Evolutionary conservation across 2,329 filamentous ascomycete genomes (phyloP).

Genomic region (Venturia oleaginea): DNA sequence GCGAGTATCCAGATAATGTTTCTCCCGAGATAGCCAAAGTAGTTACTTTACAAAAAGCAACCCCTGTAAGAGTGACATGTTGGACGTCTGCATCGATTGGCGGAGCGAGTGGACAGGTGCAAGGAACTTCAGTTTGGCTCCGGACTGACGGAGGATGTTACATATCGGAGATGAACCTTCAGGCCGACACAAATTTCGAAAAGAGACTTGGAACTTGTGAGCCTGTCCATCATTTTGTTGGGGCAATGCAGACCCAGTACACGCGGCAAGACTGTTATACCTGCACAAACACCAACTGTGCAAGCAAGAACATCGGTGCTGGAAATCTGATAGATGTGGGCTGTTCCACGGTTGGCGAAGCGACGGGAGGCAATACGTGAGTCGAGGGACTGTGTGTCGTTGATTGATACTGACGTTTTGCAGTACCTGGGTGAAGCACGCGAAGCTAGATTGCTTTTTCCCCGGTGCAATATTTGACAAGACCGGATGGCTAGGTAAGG

Average conservation of each 20-base stretch:
- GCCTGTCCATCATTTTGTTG: not conserved
- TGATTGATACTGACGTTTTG: not conserved
- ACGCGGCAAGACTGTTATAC: not conserved
- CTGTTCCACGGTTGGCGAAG: slow-evolving; percentile 1
- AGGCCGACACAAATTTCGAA: not conserved
- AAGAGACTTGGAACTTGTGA: not conserved
- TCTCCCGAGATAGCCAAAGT: not conserved
- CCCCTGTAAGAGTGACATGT: not conserved
- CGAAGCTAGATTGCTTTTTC: not conserved
- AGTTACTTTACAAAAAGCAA: not conserved
- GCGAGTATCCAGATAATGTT: not conserved
- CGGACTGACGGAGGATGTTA: slow-evolving; percentile 3
- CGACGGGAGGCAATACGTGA: slow-evolving; percentile 11
- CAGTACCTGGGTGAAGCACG: slow-evolving; percentile 2
- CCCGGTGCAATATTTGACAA: not conserved
- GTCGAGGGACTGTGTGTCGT: not conserved
- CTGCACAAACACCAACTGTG: slow-evolving; percentile 6
- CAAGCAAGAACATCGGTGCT: not conserved
- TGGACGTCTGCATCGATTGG: not conserved
- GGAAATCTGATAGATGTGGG: not conserved
- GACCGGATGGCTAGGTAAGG: not conserved
- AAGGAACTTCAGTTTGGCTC: slow-evolving; percentile 5
- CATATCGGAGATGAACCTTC: slow-evolving; percentile 3
- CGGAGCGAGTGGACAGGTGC: slow-evolving; percentile 1
- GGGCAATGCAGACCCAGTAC: not conserved